A percentile compares a stretch with the other conserved stretches of the same genome.
Evolutionary conservation across 805 yeast genomes (phyloP).

Genomic region (Peterozyma toletana): DNA sequence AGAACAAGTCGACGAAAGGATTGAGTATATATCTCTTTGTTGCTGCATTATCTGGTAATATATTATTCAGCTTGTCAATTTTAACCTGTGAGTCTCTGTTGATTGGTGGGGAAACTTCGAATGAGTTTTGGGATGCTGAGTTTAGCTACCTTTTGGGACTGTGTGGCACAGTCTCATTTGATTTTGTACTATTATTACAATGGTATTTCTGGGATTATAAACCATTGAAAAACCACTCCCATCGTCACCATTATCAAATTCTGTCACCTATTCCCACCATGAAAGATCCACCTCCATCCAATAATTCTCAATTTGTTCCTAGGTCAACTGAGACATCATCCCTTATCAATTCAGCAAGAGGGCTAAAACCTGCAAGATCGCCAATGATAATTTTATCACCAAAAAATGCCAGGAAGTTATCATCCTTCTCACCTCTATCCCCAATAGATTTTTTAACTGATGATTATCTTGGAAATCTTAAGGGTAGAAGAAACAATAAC

Average conservation of each 20-base stretch:
- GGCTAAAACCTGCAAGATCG: neutral
- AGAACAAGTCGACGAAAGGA: slow-evolving; percentile 41
- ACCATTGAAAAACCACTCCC: neutral
- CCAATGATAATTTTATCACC: slow-evolving; percentile 18
- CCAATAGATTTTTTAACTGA: slow-evolving; percentile 27
- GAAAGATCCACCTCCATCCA: neutral
- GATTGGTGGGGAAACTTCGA: slow-evolving; percentile 21
- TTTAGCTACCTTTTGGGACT: slow-evolving; percentile 41
- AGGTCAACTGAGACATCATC: neutral
- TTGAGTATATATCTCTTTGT: slow-evolving; percentile 41
- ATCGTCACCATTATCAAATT: neutral
- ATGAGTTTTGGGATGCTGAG: slow-evolving; percentile 32
- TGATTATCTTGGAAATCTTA: slow-evolving; percentile 12
- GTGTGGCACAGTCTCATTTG: slow-evolving; percentile 44
- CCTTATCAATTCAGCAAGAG: neutral
- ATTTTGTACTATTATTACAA: slow-evolving; percentile 35
- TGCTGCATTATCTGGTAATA: slow-evolving; percentile 42
- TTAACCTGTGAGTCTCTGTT: slow-evolving; percentile 34
- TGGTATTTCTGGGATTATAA: slow-evolving; percentile 24
- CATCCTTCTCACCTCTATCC: slow-evolving; percentile 25
- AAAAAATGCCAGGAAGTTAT: slow-evolving; percentile 20
- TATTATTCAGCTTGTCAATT: slow-evolving; percentile 41
- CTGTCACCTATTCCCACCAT: neutral
- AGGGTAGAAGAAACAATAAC: neutral
- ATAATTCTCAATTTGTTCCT: neutral